Evolutionary conservation across 306 rosid genomes (phyloP).

Genomic region (Luffa aegyptiaca): DNA sequence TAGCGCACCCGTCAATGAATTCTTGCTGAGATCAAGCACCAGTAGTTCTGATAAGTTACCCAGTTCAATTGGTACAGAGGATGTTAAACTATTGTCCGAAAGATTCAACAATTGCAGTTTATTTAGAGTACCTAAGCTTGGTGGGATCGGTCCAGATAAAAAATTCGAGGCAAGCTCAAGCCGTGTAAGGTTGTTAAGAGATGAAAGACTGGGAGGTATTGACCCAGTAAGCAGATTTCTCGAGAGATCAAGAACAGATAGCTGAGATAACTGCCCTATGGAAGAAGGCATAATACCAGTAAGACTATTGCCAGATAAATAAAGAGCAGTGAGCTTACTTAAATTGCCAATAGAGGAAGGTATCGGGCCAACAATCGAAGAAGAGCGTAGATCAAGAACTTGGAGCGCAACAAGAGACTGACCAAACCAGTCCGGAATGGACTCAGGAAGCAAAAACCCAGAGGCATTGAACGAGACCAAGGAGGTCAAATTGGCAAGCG

Average conservation of each 20-base stretch:
- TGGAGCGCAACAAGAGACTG: constrained; percentile 33
- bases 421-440: constrained; percentile 87
- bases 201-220: constrained; percentile 36
- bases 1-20: constrained; percentile 51
- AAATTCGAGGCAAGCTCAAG: constrained; percentile 63
- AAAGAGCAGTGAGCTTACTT: constrained; percentile 29
- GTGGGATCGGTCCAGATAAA: constrained; percentile 55
- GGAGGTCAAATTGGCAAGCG: constrained; percentile 44
- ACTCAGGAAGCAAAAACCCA: constrained; percentile 66
- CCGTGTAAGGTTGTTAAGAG: constrained; percentile 42
- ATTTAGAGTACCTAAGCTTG: constrained; percentile 35
- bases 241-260: constrained; percentile 61
- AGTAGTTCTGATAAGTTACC: constrained; percentile 41
- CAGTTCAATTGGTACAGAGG: constrained; percentile 37
- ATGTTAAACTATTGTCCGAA: constrained; percentile 46
- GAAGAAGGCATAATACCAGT: constrained; percentile 55
- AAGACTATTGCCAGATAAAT: constrained; percentile 50
- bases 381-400: constrained; percentile 60
- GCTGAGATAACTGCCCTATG: constrained; percentile 33
- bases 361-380: constrained; percentile 45
- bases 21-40: constrained; percentile 55
- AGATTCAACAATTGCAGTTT: constrained; percentile 37
- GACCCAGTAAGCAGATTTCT: constrained; percentile 54
- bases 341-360: constrained; percentile 57
- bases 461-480: constrained; percentile 70